Base-by-base conservation (phyloP, 1,139 yeast genomes). In the Hyphopichia fennica region DNA sequence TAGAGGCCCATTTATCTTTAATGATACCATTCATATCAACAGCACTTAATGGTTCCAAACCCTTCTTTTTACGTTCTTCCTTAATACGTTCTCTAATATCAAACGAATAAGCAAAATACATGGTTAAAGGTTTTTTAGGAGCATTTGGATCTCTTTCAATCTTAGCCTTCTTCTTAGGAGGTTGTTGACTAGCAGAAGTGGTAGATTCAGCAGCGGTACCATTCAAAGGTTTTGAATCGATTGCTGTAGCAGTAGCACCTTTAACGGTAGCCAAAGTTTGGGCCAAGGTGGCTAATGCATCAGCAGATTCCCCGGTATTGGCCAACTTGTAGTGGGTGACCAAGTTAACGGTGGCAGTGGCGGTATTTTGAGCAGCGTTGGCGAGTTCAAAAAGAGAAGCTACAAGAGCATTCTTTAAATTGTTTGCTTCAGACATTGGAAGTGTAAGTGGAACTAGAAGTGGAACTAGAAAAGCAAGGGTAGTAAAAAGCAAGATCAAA, bases 361-460 rank as follows among this genome's bases (percentile, higher is more conserved):
- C 88, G 38, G 93, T 87, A 44, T 85, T 90, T 49, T 77, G 81
- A 36, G 96, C 91, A 17, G 91, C 87, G 57, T 83, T 86, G 41
- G 95, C 82, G 46, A 88, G 77, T 60, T 85, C 90, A 56, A 84
- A 84, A 46, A 88, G 77, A 6, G 95, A 79, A 35, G 95, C 79
- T 48, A 88, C 90, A 39, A 87, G 75, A 64, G 82, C 63, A 56
- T 72, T 75, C 57, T 70, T 70, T 19, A 33, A 32, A 35, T 33
- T 32, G 31, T 75, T 67, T 43, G 60, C 57, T 15, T 28, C 31
- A 28, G 31, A 28, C 31, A 28, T 28, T 14, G 4, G 8, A n/a
- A n/a, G n/a, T n/a, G n/a, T n/a, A n/a, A n/a, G n/a, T n/a, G n/a
- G n/a, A n/a, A n/a, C n/a, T n/a, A n/a, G n/a, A n/a, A n/a, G n/a